These are phyloP conservation scores for Rhizophagus sp. DNA, from an alignment of 192 early-diverging fungal species.

Conservation along the genomic window DNA sequence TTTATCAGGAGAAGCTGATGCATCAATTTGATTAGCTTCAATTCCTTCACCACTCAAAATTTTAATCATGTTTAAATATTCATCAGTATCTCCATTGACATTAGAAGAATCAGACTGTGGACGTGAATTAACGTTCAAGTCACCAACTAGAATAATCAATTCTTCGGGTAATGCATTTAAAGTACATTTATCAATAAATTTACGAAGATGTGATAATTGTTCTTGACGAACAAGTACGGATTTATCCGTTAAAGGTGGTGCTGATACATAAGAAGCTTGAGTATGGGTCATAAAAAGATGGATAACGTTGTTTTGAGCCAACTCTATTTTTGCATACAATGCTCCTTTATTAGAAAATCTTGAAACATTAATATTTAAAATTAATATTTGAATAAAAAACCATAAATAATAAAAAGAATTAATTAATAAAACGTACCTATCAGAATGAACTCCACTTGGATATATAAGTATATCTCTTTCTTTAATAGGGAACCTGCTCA, in stretches of 20 bases:
- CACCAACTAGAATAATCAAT: conserved; percentile 63
- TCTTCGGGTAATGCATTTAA: conserved; percentile 41
- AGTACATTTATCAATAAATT: conserved; percentile 51
- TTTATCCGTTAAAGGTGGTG: conserved; percentile 53
- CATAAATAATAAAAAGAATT: too few species aligned
- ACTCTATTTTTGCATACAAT: conserved; percentile 70
- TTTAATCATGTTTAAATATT: conserved; percentile 60
- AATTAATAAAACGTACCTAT: conserved; percentile 53
- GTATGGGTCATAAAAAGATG: conserved; percentile 85
- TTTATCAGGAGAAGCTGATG: background rate
- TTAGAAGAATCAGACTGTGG: conserved; percentile 27
- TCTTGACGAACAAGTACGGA: conserved; percentile 57
- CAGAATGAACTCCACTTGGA: conserved; percentile 65
- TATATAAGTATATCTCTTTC: conserved; percentile 58
- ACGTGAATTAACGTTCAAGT: conserved; percentile 70
- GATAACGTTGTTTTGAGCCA: conserved; percentile 47
- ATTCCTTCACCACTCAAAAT: conserved; percentile 48
- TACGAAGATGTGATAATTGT: conserved; percentile 68
- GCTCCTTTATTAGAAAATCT: conserved; percentile 74
- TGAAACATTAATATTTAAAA: background rate
- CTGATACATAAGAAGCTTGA: conserved; percentile 71
- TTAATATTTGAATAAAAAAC: background rate
- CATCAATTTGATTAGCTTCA: background rate
- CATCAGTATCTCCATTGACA: conserved; percentile 46
- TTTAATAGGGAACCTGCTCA: conserved; percentile 72